These are phyloP conservation scores for barrel medic (Medicago truncatula) DNA, from an alignment of 306 rosid genomes.

Conservation along the genomic window MtrunA17r5.0-ANR NC_053045.1:59498001-59498500, in stretches of 20 bases:
- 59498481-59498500: constrained; percentile 20
- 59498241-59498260: constrained; percentile 62
- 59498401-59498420: constrained; percentile 24
- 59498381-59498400: neutral
- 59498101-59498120: constrained; percentile 85
- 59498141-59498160: constrained; percentile 72
- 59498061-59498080: constrained; percentile 76
- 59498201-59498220: constrained; percentile 54
- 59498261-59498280: constrained; percentile 80
- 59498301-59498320: constrained; percentile 90
- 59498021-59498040: constrained; percentile 69
- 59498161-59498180: constrained; percentile 53
- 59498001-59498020: constrained; percentile 60
- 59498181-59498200: constrained; percentile 45
- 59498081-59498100: constrained; percentile 98
- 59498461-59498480: constrained; percentile 16
- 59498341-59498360: constrained; percentile 41
- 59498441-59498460: constrained; percentile 26
- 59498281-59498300: constrained; percentile 85
- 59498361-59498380: neutral
- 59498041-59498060: constrained; percentile 79
- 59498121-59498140: constrained; percentile 69
- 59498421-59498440: constrained; percentile 32
- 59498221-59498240: constrained; percentile 75
- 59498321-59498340: constrained; percentile 67